phyloP scores from a whole-genome alignment of 805 yeast species.

The Jamesozyma lodderae region DNA sequence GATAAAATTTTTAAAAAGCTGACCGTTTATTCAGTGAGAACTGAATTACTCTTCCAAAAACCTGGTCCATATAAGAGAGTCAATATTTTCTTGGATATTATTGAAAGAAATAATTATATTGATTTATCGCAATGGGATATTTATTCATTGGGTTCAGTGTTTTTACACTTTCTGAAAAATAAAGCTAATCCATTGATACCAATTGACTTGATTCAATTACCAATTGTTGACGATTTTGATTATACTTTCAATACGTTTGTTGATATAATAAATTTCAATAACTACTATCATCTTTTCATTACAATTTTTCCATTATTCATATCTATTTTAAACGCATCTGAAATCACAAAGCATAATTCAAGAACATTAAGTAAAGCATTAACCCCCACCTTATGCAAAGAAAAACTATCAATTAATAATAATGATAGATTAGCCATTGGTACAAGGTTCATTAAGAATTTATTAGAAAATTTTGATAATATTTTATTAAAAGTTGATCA shows the following conservation, averaged over 20 bases:
- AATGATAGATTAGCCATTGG: conserved; percentile 44
- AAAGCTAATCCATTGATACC: conserved; percentile 49
- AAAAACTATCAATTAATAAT: conserved; percentile 34
- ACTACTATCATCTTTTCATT: conserved; percentile 28
- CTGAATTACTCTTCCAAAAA: conserved; percentile 43
- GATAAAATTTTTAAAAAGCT: conserved; percentile 46
- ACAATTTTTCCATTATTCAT: conserved; percentile 41
- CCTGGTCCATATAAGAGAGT: conserved; percentile 46
- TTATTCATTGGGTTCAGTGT: conserved; percentile 35
- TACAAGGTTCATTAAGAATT: conserved; percentile 42
- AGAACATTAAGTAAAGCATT: conserved; percentile 36
- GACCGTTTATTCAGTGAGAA: conserved; percentile 33
- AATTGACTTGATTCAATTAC: conserved; percentile 39
- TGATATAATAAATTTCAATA: conserved; percentile 28
- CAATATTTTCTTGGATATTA: conserved; percentile 39
- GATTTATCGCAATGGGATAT: conserved; percentile 62
- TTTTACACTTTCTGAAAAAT: conserved; percentile 39
- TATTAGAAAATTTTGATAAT: conserved; percentile 42
- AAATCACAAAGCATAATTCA: conserved; percentile 36
- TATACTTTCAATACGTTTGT: conserved; percentile 35
- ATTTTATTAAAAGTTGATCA: conserved; percentile 19
- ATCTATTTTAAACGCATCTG: conserved; percentile 32
- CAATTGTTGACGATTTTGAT: conserved; percentile 41
- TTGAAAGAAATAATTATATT: conserved; percentile 45
- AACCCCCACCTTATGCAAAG: conserved; percentile 50